These are phyloP conservation scores for Trametes cinnabarina DNA, from an alignment of 768 basidiomycete species.

Conservation along the genomic window DNA sequence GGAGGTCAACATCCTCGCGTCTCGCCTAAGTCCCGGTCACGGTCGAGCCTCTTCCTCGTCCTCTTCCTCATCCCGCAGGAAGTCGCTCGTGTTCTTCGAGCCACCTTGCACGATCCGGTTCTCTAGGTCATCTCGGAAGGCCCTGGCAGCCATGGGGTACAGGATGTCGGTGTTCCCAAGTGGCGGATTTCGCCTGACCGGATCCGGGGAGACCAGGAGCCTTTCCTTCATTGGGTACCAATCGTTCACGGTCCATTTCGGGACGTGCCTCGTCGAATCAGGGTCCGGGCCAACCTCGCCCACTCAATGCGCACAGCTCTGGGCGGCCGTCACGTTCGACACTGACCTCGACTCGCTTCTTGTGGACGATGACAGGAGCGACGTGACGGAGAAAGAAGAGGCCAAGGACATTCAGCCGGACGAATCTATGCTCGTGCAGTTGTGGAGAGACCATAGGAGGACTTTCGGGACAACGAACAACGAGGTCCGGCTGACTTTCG, in stretches of 20 bases:
- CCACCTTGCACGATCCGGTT: slow-evolving; percentile 10
- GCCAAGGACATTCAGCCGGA: not conserved
- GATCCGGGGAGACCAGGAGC: slow-evolving; percentile 2
- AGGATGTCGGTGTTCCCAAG: not conserved
- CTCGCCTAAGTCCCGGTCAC: not conserved
- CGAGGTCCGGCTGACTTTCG: slow-evolving; percentile 11
- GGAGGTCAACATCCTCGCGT: slow-evolving; percentile 1
- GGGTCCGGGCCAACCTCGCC: not conserved
- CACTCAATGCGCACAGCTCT: slow-evolving; percentile 2
- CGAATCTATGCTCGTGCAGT: slow-evolving; percentile 13
- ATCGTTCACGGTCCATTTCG: slow-evolving; percentile 14
- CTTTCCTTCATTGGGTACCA: slow-evolving; percentile 6
- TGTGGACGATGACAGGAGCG: not conserved
- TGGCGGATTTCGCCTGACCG: slow-evolving; percentile 3
- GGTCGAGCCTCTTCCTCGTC: not conserved
- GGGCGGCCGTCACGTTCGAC: slow-evolving; percentile 15
- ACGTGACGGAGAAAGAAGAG: not conserved
- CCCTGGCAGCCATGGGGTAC: slow-evolving; percentile 3
- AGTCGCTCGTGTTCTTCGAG: slow-evolving; percentile 15
- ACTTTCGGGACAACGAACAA: not conserved
- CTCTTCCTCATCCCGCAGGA: not conserved
- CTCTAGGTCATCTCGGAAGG: not conserved
- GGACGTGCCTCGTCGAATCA: slow-evolving; percentile 3
- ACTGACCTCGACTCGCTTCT: not conserved
- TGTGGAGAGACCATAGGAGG: slow-evolving; percentile 2